Evolutionary conservation across 768 basidiomycete genomes (phyloP), one percentile per base, ranked within the genome.

Genomic region (Boletus patriciae): DNA sequence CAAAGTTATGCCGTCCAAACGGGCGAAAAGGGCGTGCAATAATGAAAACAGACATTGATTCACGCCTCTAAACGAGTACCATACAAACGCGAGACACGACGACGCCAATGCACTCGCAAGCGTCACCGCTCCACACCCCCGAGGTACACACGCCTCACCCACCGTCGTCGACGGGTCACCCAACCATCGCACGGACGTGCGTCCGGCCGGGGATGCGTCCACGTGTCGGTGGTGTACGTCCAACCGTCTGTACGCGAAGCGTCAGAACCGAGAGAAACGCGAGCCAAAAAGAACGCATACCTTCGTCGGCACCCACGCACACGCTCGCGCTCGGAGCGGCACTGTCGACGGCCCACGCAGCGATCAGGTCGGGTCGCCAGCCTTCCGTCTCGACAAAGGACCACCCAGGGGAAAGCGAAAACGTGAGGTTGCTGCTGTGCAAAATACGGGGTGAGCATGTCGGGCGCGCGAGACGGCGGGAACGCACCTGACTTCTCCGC

Each of bases 181-280:
- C 75, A 60, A 72, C 78, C 68, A 74, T 80, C 57, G 65, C 76
- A 52, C 71, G 73, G 75, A 76, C 40, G 70, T 77, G 66, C 68
- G 60, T 59, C 66, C 72, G 38, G 67, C 10, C 72, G 53, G 12
- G 83, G 76, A 54, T 84, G 77, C 6, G 82, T 73, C 92, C 91
- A 93, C 0, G 79, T 74, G 55, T 91, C 90, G 59, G 90, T 88
- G 9, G 86, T 86, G 64, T 92, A 92, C 15, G 88, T 82, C 90
- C 92, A 93, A 4, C 89, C 91, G 63, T 83, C 57, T 21, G 60
- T 29, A 25, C 3, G 16, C 10, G 11, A 13, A 3, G 15, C 3
- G 16, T 58, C 1, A 50, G 55, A 18, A 7, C 29, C 23, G 29
- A 44, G 3, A 9, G 21, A 49, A 34, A n/a, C 6, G 3, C 0